Base-by-base conservation (phyloP, 2,329 filamentous ascomycete genomes). In the Exserohilum rostratum region DNA sequence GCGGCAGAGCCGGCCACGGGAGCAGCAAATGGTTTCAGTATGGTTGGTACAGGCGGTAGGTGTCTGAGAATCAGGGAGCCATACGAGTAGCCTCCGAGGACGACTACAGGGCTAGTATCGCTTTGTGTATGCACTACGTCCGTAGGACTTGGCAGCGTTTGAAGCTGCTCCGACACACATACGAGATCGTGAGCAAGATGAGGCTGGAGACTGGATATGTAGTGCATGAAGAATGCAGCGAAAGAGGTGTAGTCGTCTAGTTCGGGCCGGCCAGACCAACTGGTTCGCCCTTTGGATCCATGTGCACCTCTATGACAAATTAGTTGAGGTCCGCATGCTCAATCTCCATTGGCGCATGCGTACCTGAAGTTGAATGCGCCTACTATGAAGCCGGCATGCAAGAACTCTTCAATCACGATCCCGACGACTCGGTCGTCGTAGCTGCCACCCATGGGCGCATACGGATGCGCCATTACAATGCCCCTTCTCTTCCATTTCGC, bases 291-390 rank as follows among this genome's bases (percentile, higher is more conserved):
- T 49, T 85, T 84, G 0, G 91, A 95, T 22, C 81, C 81, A 22
- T 85, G 84, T 0, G 91, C 91, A 45, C 93, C 93, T 76, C 93
- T 96, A 57, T 2, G 3, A 12, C 4, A n/a, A 5, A 35, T 63
- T 35, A 65, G 22, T 44, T 13, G 1, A 3, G 20, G 11, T 2
- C 29, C 15, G 3, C 29, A 29, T 10, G 15, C 10, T 6, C 0
- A 33, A 15, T 7, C 15, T 2, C 15, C 6, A 5, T 20, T 3
- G 2, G 34, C 18, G 11, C 29, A 4, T 4, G 30, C 75, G 47
- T 78, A 93, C 90, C 93, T 85, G 72, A 98, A 97, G 70, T 98
- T 97, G 76, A 98, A 97, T 0, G 91, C 96, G 6, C 84, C 88
- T 2, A 97, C 89, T 1, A 96, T 72, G 67, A 86, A 96, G 1